Evolutionary conservation across 179 eudicot species (phyloP).

Genomic region (Sideroxylon spinosum): DNA sequence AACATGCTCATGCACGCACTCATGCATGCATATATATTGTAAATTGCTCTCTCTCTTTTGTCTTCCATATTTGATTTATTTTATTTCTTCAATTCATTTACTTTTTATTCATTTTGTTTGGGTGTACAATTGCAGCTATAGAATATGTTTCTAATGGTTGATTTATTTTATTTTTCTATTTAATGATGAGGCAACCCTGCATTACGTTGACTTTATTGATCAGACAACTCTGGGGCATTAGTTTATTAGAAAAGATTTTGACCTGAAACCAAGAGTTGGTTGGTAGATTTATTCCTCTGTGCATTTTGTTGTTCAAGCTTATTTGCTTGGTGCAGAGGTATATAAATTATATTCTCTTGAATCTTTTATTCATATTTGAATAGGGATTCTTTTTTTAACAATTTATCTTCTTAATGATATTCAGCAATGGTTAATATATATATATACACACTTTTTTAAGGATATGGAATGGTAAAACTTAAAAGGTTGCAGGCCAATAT

Average conservation of each 20-base stretch:
- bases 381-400: not conserved
- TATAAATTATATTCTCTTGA: not conserved
- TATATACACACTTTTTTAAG: not conserved
- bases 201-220: constrained; percentile 87
- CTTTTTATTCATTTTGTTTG: too few species aligned
- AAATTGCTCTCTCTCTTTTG: too few species aligned
- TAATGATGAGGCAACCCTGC: constrained; percentile 95
- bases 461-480: not conserved
- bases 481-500: not conserved
- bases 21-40: too few species aligned
- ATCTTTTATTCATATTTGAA: not conserved
- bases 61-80: not conserved
- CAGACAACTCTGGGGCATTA: constrained; percentile 89
- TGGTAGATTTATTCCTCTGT: constrained; percentile 99
- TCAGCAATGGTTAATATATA: not conserved
- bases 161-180: not conserved
- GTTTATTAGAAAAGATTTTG: constrained; percentile 64
- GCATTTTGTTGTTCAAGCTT: constrained; percentile 97
- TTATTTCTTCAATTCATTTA: not conserved
- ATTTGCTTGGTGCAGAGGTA: constrained; percentile 96
- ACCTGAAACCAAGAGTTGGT: constrained; percentile 78
- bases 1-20: too few species aligned
- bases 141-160: too few species aligned
- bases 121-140: too few species aligned
- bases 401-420: constrained; percentile 3